Conservation (phyloP, 2,329 filamentous ascomycete species). For the Trichoderma breve region DNA sequence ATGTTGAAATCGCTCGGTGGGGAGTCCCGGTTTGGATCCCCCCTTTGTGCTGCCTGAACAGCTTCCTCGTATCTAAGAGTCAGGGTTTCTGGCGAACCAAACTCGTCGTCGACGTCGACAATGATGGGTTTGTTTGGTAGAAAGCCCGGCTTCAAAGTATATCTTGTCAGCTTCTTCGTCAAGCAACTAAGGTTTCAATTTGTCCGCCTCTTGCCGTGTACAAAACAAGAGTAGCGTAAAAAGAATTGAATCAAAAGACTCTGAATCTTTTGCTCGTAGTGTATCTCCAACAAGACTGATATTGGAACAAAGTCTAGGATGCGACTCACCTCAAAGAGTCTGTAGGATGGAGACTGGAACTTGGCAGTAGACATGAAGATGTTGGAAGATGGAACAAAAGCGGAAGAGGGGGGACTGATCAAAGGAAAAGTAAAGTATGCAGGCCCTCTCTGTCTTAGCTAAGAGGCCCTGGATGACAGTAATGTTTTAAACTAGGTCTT, state of each 20-base stretch:
- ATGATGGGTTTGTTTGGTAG: slow-evolving; percentile 57
- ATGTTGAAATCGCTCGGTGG: slow-evolving; percentile 43
- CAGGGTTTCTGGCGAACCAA: slow-evolving; percentile 57
- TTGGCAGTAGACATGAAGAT: slow-evolving; percentile 58
- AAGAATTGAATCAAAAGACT: neutral
- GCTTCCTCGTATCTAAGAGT: slow-evolving; percentile 58
- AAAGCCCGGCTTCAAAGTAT: slow-evolving; percentile 46
- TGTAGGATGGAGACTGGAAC: slow-evolving; percentile 55
- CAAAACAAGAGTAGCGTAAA: neutral
- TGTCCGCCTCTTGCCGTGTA: neutral
- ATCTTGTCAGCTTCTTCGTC: slow-evolving; percentile 28
- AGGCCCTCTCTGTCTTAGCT: slow-evolving; percentile 39
- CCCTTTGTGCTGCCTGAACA: slow-evolving; percentile 51
- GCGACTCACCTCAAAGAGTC: slow-evolving; percentile 59
- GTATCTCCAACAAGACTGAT: neutral
- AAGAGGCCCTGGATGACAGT: slow-evolving; percentile 28
- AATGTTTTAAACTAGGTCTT: slow-evolving; percentile 39
- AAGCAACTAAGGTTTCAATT: slow-evolving; percentile 20
- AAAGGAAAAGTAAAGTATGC: slow-evolving; percentile 34
- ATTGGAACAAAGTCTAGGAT: slow-evolving; percentile 35
- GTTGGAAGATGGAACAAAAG: slow-evolving; percentile 35
- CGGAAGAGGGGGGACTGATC: slow-evolving; percentile 38
- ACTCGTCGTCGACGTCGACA: slow-evolving; percentile 52
- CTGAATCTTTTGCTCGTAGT: neutral
- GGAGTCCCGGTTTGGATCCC: slow-evolving; percentile 56